A percentile compares a stretch with the other conserved stretches of the same genome.
Evolutionary conservation across 441 rosid genomes (phyloP).

Genomic region (Euphorbia neoarborescens): DNA sequence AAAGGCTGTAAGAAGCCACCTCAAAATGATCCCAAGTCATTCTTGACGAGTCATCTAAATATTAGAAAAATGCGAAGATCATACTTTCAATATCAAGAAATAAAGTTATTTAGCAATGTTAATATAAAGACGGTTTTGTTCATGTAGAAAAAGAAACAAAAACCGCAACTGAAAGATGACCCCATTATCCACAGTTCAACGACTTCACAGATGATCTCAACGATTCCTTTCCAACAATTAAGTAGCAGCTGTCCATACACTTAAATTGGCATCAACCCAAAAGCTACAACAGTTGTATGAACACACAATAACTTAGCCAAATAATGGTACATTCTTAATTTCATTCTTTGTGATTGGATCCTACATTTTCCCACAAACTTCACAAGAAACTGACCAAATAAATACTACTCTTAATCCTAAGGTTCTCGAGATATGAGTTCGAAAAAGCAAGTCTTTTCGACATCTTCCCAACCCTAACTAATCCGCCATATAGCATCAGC

Average conservation of each 20-base stretch:
- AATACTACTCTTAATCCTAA: not conserved
- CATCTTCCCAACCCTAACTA: conserved; percentile 1
- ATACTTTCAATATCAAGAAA: no score
- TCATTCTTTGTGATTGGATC: not conserved
- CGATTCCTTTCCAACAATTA: conserved; percentile 1
- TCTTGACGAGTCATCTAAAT: no score
- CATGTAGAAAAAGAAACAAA: no score
- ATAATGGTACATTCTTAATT: not conserved
- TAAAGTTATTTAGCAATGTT: conserved; percentile 1
- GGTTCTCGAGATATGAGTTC: not conserved
- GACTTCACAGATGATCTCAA: not conserved
- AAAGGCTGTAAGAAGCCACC: no score
- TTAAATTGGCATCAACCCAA: not conserved
- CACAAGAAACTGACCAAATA: not conserved
- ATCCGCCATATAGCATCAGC: not conserved
- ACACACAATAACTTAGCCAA: not conserved
- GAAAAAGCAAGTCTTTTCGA: not conserved
- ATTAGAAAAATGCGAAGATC: no score
- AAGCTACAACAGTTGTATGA: not conserved
- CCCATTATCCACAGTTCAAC: no score
- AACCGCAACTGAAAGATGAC: no score
- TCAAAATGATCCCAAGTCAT: no score
- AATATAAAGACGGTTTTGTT: no score
- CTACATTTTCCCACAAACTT: not conserved
- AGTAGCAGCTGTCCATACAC: not conserved